Base-by-base conservation (phyloP, 345 rosid genomes). In the Rhodamnia argentea region DNA sequence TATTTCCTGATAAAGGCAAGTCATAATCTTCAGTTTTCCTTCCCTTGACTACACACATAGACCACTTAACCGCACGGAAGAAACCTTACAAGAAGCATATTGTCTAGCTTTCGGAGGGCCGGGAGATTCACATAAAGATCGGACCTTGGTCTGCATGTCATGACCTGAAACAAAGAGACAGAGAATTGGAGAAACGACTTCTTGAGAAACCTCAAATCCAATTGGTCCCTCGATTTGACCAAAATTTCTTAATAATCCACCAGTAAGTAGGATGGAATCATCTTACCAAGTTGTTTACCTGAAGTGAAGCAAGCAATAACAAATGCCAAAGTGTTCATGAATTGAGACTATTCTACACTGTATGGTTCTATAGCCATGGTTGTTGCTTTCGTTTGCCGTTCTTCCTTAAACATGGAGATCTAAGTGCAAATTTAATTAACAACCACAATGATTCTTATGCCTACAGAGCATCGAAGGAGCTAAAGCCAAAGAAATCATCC, bases 81-180 rank as follows among this genome's bases (percentile, higher is more conserved):
- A 64, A 75, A 88, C 85, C 96, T 90, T 93, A 98, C 99, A 32
- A 98, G 94, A 89, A 96, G 98, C 99, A 98, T 96, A 88, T 96
- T 96, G 59, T 98, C 99, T 62, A 98, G 91, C 91, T 98, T 98
- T 81, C 94, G 90, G 82, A 98, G 92, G 87, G 99, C 99, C 15
- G 98, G 99, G 86, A 98, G 98, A 85, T 98, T 98, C 85, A 92
- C 86, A 85, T 94, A 94, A 50, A 98, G 98, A 93, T 98, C 99
- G 23, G 96, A 92, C 64, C 99, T 90, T 1, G 99, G 98, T 89
- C 93, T 92, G 90, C 99, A 96, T 58, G 98, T 94, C 99, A 98
- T 98, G 87, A 98, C 96, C 99, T 98, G 93, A 83, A 87, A 56
- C 84, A 84, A 75, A 83, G 58, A 53, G 82, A 52, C 55, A 83